Percentiles rank a stretch among this genome's conserved stretches.
Conservation (phyloP, 257 asterid species). For the Solanum stenotomum region DNA sequence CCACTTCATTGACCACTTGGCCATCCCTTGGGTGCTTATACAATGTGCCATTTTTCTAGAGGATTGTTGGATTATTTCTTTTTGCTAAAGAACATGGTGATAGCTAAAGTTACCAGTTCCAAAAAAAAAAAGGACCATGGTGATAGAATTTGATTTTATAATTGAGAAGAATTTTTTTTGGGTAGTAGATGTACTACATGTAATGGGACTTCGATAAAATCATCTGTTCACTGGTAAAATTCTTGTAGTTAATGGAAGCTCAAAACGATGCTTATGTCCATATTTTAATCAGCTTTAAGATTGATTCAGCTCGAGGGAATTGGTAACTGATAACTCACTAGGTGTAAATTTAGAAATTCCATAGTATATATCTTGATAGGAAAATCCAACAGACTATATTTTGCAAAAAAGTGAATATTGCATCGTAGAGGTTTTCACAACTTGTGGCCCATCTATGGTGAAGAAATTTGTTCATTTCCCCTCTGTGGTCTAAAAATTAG, state of each 20-base stretch:
- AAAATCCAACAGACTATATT: background rate
- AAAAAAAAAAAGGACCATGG: background rate
- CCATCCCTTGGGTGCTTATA: background rate
- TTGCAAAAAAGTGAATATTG: background rate
- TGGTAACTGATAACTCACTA: background rate
- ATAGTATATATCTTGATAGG: no score
- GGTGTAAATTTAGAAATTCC: background rate
- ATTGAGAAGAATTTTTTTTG: background rate
- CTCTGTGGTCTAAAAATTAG: background rate
- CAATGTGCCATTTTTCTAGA: background rate
- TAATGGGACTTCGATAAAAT: background rate
- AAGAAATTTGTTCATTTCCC: background rate
- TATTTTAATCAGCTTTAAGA: background rate
- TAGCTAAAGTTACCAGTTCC: no score
- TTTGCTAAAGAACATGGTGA: background rate
- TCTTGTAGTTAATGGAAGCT: background rate
- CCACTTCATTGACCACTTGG: background rate
- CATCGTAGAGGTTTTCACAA: background rate
- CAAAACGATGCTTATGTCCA: background rate
- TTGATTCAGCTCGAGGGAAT: background rate
- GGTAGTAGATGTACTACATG: background rate
- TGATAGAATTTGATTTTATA: background rate
- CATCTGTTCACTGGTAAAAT: background rate
- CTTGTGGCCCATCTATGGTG: background rate
- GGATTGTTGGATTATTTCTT: background rate